These are phyloP conservation scores for Spatholobus suberectus DNA, from an alignment of 306 rosid species.

Conservation along the genomic window DNA sequence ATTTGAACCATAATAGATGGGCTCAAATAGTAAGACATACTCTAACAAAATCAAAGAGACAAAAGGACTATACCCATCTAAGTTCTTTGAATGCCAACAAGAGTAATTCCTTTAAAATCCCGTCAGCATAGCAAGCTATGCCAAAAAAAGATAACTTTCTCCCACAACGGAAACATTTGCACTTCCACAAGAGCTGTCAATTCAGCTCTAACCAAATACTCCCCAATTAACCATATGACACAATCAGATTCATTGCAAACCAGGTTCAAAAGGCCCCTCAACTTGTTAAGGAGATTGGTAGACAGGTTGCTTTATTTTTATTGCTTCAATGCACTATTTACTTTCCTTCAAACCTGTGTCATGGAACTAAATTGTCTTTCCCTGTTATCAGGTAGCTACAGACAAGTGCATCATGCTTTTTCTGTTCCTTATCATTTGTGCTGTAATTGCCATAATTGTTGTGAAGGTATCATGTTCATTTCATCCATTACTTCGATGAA, in stretches of 20 bases:
- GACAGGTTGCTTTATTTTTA: constrained; percentile 70
- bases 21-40: not conserved
- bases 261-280: constrained; percentile 99
- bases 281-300: constrained; percentile 98
- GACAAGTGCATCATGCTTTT: constrained; percentile 99
- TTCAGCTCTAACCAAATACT: constrained; percentile 26
- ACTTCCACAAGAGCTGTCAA: not conserved
- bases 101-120: not conserved
- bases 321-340: not conserved
- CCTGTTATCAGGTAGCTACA: constrained; percentile 82
- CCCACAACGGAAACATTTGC: not conserved
- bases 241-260: no score
- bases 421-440: constrained; percentile 84
- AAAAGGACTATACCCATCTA: not conserved
- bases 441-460: constrained; percentile 92
- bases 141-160: not conserved
- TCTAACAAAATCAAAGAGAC: no score
- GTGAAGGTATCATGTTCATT: constrained; percentile 76
- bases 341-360: constrained; percentile 13
- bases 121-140: not conserved
- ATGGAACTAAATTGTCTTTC: constrained; percentile 32
- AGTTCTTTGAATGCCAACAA: not conserved
- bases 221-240: not conserved
- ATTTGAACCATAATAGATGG: not conserved
- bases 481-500: constrained; percentile 11